These are phyloP conservation scores for Auriscalpium vulgare DNA, from an alignment of 768 basidiomycete species.

Conservation along the genomic window DNA sequence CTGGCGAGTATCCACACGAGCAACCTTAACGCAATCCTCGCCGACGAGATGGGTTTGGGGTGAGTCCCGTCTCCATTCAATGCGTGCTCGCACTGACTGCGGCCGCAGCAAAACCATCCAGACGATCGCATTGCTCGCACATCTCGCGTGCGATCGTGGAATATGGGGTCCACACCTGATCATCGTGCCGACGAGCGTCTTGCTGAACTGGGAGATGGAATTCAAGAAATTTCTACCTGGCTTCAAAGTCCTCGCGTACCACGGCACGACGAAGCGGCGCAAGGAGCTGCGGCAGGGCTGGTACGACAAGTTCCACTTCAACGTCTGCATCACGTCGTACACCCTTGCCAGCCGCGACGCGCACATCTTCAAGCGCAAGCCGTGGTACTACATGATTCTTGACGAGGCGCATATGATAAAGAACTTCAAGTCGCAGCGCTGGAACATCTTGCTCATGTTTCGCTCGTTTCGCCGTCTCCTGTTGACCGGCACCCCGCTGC, in stretches of 20 bases:
- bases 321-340: conserved; percentile 93
- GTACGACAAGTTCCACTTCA: conserved; percentile 84
- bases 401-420: conserved; percentile 99
- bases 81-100: conserved; percentile 1
- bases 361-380: conserved; percentile 84
- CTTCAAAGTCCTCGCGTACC: conserved; percentile 81
- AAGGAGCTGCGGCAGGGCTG: conserved; percentile 88
- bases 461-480: conserved; percentile 79
- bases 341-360: conserved; percentile 87
- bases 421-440: conserved; percentile 90
- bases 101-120: conserved; percentile 83
- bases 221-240: conserved; percentile 94
- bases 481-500: conserved; percentile 91
- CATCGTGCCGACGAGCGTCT: conserved; percentile 86
- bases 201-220: conserved; percentile 96
- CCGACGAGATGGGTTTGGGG: conserved; percentile 96
- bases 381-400: conserved; percentile 94
- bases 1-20: conserved; percentile 80
- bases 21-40: conserved; percentile 74
- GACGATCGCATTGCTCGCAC: conserved; percentile 88
- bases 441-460: conserved; percentile 88
- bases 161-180: conserved; percentile 94
- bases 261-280: conserved; percentile 82
- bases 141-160: conserved; percentile 83
- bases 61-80: conserved; percentile 30